Base-by-base conservation (phyloP, 129 eudicot species). In the Tagetes erecta region DNA sequence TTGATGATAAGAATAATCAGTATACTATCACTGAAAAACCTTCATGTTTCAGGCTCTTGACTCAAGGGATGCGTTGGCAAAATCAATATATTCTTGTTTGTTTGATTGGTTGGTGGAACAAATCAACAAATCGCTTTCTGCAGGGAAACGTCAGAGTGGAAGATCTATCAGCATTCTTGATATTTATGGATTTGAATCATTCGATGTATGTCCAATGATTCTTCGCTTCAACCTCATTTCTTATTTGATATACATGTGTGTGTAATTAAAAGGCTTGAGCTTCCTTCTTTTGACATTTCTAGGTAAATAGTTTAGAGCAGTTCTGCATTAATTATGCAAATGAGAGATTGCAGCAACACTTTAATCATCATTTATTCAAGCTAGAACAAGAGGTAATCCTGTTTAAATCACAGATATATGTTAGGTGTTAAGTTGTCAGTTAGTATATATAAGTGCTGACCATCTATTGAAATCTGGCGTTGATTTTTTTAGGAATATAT, bases 21-120 rank as follows among this genome's bases (percentile, higher is more conserved):
- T 57, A 10, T 60, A 41, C 41, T 41, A 45, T 72, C 38, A 73
- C 63, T 38, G 46, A 68, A 33, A 67, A 70, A 9, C 52, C 64
- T 67, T 60, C 55, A 47, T 69, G 68, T 73, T 80, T 70, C 87
- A 92, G 98, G 98, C 96, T 13, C 85, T 67, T 47, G 96, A 89
- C 44, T 65, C 96, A 12, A 80, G 95, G 62, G 98, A 92, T 74
- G 98, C 98, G n/a, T 78, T 92, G 86, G 98, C 98, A 64, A 92
- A 92, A 86, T 89, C 98, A 40, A 84, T 92, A 49, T 92, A 92
- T 81, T 87, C 98, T 65, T 87, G 92, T 71, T 84, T 92, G 84
- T 89, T 92, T 86, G 96, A 92, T 81, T 92, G 96, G 96, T 85
- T 92, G 40, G 94, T 92, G 39, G 98, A 89, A 68, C 96, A 92